These are phyloP conservation scores for Xanthoconium stramineum DNA, from an alignment of 768 basidiomycete genomes.

Conservation along the genomic window DNA sequence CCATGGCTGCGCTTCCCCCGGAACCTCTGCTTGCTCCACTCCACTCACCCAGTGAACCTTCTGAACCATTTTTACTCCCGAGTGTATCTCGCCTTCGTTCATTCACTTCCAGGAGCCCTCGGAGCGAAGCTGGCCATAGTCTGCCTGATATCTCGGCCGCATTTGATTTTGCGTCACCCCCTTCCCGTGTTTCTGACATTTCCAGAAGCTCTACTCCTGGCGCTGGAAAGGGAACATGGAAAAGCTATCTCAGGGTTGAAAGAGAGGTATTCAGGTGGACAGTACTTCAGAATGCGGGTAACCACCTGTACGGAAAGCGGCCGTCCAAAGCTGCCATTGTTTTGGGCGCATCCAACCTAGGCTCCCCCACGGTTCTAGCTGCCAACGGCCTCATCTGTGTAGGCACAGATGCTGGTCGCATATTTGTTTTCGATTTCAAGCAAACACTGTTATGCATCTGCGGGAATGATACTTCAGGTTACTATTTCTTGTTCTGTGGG, in stretches of 20 bases:
- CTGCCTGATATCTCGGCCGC: conserved; percentile 43
- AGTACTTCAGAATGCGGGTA: conserved; percentile 53
- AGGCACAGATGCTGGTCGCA: conserved; percentile 76
- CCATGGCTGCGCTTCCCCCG: conserved; percentile 38
- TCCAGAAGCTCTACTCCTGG: conserved; percentile 67
- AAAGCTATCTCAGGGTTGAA: conserved; percentile 23
- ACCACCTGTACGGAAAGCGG: conserved; percentile 51
- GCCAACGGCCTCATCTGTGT: conserved; percentile 88
- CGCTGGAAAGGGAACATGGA: conserved; percentile 19
- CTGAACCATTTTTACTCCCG: conserved; percentile 65
- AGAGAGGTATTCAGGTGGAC: conserved; percentile 79
- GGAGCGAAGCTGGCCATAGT: conserved; percentile 40
- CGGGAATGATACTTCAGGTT: conserved; percentile 67
- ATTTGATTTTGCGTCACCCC: conserved; percentile 48
- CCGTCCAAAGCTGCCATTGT: conserved; percentile 60
- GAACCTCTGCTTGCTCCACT: neutral
- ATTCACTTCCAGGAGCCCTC: conserved; percentile 47
- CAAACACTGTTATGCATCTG: conserved; percentile 81
- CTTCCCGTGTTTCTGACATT: conserved; percentile 67
- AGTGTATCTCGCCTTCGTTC: conserved; percentile 81
- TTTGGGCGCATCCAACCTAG: conserved; percentile 54
- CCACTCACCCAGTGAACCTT: conserved; percentile 5
- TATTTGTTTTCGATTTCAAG: conserved; percentile 86
- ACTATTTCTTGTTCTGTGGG: conserved; percentile 10
- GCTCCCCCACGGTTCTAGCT: conserved; percentile 75